These are phyloP conservation scores for Eremothecium coryli DNA, from an alignment of 1,139 yeast genomes.

Conservation along the genomic window DNA sequence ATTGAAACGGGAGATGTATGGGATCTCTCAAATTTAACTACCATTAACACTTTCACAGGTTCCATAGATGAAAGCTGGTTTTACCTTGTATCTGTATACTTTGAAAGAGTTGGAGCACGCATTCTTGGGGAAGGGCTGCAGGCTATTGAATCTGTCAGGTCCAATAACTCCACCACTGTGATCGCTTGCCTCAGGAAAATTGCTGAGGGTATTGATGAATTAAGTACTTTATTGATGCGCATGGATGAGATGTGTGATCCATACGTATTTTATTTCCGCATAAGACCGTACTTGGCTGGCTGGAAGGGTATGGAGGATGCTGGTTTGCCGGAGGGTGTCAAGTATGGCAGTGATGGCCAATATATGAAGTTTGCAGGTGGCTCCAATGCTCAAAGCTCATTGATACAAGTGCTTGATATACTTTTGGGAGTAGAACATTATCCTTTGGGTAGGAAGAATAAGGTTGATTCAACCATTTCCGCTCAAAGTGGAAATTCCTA, in stretches of 20 bases:
- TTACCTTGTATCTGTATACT: conserved; percentile 76
- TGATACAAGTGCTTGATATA: conserved; percentile 79
- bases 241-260: conserved; percentile 97
- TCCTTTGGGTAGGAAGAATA: conserved; percentile 54
- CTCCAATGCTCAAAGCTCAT: conserved; percentile 85
- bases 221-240: conserved; percentile 66
- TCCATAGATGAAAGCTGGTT: conserved; percentile 92
- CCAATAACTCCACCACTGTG: conserved; percentile 24
- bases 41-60: conserved; percentile 82
- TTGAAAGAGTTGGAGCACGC: conserved; percentile 73
- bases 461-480: conserved; percentile 19
- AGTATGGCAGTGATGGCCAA: conserved; percentile 56
- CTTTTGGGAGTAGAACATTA: conserved; percentile 66
- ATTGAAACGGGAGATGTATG: conserved; percentile 28
- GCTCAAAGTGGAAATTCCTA: conserved; percentile 44
- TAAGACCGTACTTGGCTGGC: conserved; percentile 87
- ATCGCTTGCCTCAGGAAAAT: conserved; percentile 22
- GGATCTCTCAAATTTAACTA: conserved; percentile 61
- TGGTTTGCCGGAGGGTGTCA: conserved; percentile 70
- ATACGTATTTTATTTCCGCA: conserved; percentile 73
- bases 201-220: conserved; percentile 66
- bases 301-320: conserved; percentile 89
- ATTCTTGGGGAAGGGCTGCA: conserved; percentile 50
- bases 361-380: conserved; percentile 76
- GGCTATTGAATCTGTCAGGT: conserved; percentile 51